These are phyloP conservation scores for Arachis stenosperma DNA, from an alignment of 306 rosid species.

Conservation along the genomic window DNA sequence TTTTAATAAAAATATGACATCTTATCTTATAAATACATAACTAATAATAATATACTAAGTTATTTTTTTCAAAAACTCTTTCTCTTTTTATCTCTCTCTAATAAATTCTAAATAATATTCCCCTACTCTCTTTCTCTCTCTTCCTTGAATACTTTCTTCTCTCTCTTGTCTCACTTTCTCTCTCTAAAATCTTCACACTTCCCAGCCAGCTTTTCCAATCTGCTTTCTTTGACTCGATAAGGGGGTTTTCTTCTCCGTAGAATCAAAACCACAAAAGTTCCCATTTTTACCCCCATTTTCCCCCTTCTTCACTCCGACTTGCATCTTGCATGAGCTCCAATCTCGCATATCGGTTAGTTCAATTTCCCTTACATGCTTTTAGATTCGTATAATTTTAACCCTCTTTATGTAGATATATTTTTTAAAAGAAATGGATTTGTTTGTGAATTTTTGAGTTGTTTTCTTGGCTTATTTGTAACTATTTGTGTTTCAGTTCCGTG, in stretches of 20 bases:
- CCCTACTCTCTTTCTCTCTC: background rate
- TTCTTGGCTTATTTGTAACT: background rate
- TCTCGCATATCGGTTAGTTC: slow-evolving; percentile 41
- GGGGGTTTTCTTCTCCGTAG: slow-evolving; percentile 41
- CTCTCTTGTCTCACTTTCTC: slow-evolving; percentile 37
- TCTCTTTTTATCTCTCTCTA: slow-evolving; percentile 10
- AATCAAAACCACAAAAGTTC: slow-evolving; percentile 53
- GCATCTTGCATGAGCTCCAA: slow-evolving; percentile 66
- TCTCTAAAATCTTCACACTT: slow-evolving; percentile 52
- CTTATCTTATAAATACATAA: no score
- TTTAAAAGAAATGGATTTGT: slow-evolving; percentile 23
- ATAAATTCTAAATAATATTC: no score
- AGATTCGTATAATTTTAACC: slow-evolving; percentile 19
- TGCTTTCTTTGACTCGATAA: slow-evolving; percentile 76
- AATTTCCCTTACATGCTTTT: background rate
- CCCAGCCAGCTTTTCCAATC: slow-evolving; percentile 51
- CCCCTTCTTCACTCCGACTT: slow-evolving; percentile 28
- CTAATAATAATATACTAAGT: no score
- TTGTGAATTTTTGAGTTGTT: background rate
- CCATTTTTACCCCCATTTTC: slow-evolving; percentile 47
- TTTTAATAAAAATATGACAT: no score
- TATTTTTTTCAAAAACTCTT: background rate
- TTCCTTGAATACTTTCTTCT: slow-evolving; percentile 43
- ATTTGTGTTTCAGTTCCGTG: slow-evolving; percentile 19
- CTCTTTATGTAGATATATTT: background rate